Percentiles rank a stretch among this genome's conserved stretches.
These are phyloP conservation scores for Meyerozyma sp. DNA, from an alignment of 1,139 yeast species.

Conservation along the genomic window DNA sequence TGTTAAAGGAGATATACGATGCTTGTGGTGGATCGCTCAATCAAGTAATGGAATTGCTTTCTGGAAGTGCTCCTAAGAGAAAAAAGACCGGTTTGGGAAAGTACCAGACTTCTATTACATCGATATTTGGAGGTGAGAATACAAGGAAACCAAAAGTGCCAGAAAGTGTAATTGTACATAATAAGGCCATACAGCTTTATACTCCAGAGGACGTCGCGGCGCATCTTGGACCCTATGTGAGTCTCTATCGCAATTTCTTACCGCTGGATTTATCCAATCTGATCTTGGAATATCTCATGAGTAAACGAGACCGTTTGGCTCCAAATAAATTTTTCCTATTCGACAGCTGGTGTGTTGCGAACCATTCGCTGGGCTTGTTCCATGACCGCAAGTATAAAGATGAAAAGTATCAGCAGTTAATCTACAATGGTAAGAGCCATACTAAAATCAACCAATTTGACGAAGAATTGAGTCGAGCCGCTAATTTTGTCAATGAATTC, in stretches of 20 bases:
- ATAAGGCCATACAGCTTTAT: constrained; percentile 14
- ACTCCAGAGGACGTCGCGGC: constrained; percentile 37
- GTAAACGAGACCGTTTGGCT: constrained; percentile 32
- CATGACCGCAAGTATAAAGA: background rate
- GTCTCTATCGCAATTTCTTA: constrained; percentile 46
- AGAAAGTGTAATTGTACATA: background rate
- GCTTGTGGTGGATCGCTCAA: constrained; percentile 35
- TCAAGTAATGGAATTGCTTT: constrained; percentile 21
- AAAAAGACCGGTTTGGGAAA: constrained; percentile 11
- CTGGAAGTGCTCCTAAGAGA: constrained; percentile 15
- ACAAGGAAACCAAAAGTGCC: constrained; percentile 8
- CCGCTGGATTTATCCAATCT: constrained; percentile 43
- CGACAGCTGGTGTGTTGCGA: constrained; percentile 53
- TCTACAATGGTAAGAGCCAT: constrained; percentile 34
- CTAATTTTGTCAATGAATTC: constrained; percentile 34
- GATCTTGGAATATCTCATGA: constrained; percentile 34
- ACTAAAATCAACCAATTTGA: constrained; percentile 23
- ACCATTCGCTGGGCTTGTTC: constrained; percentile 43
- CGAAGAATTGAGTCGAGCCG: constrained; percentile 34
- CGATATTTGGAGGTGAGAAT: constrained; percentile 9
- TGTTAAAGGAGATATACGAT: constrained; percentile 30
- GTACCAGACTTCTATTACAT: constrained; percentile 19
- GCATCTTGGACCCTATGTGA: constrained; percentile 39
- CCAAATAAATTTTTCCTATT: constrained; percentile 50
- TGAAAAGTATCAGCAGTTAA: constrained; percentile 14